These are phyloP conservation scores for Diaporthe capsici DNA, from an alignment of 2,329 filamentous ascomycete genomes.

Conservation along the genomic window DNA sequence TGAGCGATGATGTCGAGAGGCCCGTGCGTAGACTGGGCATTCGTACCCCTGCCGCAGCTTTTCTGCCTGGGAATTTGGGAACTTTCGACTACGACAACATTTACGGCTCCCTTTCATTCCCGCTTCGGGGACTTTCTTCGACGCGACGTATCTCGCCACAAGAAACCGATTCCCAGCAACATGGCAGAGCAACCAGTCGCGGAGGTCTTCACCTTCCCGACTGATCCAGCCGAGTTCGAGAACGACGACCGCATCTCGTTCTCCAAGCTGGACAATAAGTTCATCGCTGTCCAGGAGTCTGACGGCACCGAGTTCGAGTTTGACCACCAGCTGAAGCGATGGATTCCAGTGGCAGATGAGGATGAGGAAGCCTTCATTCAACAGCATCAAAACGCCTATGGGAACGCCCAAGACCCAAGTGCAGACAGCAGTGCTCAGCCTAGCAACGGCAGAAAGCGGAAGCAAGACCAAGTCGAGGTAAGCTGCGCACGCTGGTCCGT, in stretches of 20 bases:
- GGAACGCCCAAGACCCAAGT: slow-evolving; percentile 33
- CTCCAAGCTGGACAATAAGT: slow-evolving; percentile 86
- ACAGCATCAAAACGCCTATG: slow-evolving; percentile 48
- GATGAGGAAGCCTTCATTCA: slow-evolving; percentile 50
- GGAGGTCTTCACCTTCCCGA: slow-evolving; percentile 64
- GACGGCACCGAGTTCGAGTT: slow-evolving; percentile 90
- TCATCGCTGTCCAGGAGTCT: slow-evolving; percentile 82
- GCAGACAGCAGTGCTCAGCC: slow-evolving; percentile 42
- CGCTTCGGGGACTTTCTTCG: slow-evolving; percentile 3
- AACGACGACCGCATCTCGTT: slow-evolving; percentile 87
- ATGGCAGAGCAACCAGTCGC: slow-evolving; percentile 44
- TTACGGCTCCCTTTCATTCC: not conserved
- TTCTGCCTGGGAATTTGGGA: not conserved
- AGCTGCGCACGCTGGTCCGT: slow-evolving; percentile 51
- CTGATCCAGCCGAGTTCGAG: slow-evolving; percentile 78
- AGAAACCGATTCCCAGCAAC: not conserved
- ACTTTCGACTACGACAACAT: not conserved
- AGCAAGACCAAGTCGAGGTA: slow-evolving; percentile 61
- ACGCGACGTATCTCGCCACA: slow-evolving; percentile 1
- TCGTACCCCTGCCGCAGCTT: slow-evolving; percentile 1
- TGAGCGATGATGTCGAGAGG: slow-evolving; percentile 2
- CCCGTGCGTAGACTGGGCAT: not conserved
- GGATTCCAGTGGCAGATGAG: slow-evolving; percentile 71
- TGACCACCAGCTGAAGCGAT: slow-evolving; percentile 78
- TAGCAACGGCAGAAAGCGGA: slow-evolving; percentile 57